Percentiles rank a stretch among this genome's conserved stretches.
These are phyloP conservation scores for Lachancea thermotolerans DNA, from an alignment of 805 yeast genomes.

Conservation along the genomic window DNA sequence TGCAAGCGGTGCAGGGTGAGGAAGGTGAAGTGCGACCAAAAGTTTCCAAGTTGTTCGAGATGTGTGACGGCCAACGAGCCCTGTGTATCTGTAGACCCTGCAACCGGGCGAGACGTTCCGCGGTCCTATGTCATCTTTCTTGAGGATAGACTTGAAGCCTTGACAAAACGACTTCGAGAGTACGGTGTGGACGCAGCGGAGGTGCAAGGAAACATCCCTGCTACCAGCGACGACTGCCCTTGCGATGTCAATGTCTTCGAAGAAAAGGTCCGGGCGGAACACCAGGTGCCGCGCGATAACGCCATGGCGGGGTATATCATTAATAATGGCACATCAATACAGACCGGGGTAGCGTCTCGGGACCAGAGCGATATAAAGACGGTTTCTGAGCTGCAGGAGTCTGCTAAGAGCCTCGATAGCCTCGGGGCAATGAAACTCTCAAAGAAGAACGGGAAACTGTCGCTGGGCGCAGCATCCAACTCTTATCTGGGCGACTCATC, in stretches of 20 bases:
- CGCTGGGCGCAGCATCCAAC: slow-evolving; percentile 15
- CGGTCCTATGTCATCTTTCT: slow-evolving; percentile 68
- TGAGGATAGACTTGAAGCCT: slow-evolving; percentile 54
- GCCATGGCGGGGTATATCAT: slow-evolving; percentile 24
- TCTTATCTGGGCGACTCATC: slow-evolving; percentile 45
- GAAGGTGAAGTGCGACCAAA: slow-evolving; percentile 57
- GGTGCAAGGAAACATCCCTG: slow-evolving; percentile 23
- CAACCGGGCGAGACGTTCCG: slow-evolving; percentile 82
- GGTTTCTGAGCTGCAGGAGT: slow-evolving; percentile 16
- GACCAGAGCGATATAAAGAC: slow-evolving; percentile 1
- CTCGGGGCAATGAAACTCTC: slow-evolving; percentile 18
- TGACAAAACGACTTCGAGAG: slow-evolving; percentile 45
- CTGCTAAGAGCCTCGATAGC: slow-evolving; percentile 19
- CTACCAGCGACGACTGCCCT: slow-evolving; percentile 24
- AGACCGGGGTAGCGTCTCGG: slow-evolving; percentile 4
- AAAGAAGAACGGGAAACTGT: neutral
- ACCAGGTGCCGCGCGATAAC: slow-evolving; percentile 19
- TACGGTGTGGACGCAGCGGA: slow-evolving; percentile 36
- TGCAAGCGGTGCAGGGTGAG: slow-evolving; percentile 76
- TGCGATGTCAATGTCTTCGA: slow-evolving; percentile 18
- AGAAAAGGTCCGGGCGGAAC: slow-evolving; percentile 17
- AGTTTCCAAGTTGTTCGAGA: slow-evolving; percentile 48
- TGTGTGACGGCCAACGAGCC: slow-evolving; percentile 58
- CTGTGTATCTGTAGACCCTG: slow-evolving; percentile 81
- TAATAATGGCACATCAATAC: slow-evolving; percentile 22